Base-by-base conservation (phyloP, 805 yeast genomes). In the Lachancea quebecensis region DNA sequence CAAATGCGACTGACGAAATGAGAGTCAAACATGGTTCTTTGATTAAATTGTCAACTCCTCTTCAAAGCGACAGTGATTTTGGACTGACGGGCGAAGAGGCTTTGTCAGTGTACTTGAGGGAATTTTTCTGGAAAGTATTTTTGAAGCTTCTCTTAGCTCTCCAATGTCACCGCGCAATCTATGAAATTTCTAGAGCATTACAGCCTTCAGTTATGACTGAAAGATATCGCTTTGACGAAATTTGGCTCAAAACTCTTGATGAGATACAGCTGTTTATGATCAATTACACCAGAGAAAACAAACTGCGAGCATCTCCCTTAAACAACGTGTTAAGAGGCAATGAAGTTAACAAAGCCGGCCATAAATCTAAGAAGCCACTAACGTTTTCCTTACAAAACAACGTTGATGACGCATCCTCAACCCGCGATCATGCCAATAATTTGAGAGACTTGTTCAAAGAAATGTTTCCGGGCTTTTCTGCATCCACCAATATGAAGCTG, bases 111-210 rank as follows among this genome's bases (percentile, higher is more conserved):
- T 72, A 86, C 0, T 65, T 89, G 29, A 78, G 81, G 51, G 88
- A 86, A 50, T 71, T 88, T 35, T 83, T 85, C 50, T 78, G 85
- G 62, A 71, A 79, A 8, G 70, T 87, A n/a, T 88, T 84, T 55
- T 68, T 78, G 27, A 81, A 79, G 58, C 62, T 79, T 42, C 64
- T 82, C 35, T 72, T 79, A 18, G 78, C 85, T 4, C 63, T 87
- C 15, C 93, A 86, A 65, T 75, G 77, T 18, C 89, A 86, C 57
- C 71, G 82, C 28, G 80, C 82, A 1, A 72, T 88, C 4, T 68
- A 69, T 48, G 89, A 81, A 50, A 74, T 84, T 11, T 69, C 75
- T 6, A 65, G 67, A 14, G 51, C 57, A 9, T 50, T 66, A 8
- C 65, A 65, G 35, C 54, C 56, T 1, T 42, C 58, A 1, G 38